These are phyloP conservation scores for Solanum virginianum DNA, from an alignment of 257 asterid genomes.

Conservation along the genomic window DNA sequence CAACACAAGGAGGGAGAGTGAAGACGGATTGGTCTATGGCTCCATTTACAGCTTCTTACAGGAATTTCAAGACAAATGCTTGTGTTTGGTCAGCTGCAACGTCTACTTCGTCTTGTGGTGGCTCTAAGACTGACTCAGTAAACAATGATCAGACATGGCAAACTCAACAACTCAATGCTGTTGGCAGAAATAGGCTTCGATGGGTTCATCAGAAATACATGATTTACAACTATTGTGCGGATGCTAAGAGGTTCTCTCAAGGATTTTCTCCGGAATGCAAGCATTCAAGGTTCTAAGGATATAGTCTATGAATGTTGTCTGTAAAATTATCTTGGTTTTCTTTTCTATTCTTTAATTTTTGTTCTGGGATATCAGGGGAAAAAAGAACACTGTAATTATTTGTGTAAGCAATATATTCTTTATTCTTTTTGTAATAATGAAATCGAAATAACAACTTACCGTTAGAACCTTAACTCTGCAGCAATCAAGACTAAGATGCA, in stretches of 20 bases:
- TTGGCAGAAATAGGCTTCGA: conserved; percentile 17
- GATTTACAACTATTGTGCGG: conserved; percentile 28
- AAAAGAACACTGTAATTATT: background rate
- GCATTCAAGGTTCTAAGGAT: background rate
- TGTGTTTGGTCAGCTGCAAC: conserved; percentile 6
- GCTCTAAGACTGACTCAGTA: background rate
- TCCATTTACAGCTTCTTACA: conserved; percentile 29
- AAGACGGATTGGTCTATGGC: conserved; percentile 29
- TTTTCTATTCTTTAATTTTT: background rate
- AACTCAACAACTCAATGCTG: conserved; percentile 13
- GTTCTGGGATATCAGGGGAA: background rate
- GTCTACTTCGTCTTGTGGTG: background rate
- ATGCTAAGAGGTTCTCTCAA: conserved; percentile 5
- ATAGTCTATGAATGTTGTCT: background rate
- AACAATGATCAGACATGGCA: conserved; percentile 13
- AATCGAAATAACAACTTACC: background rate
- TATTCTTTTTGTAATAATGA: background rate
- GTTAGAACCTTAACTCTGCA: background rate
- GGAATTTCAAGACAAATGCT: conserved; percentile 21
- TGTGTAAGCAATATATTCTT: background rate
- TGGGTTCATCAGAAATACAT: conserved; percentile 29
- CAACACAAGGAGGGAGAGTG: conserved; percentile 32
- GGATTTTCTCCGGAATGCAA: conserved; percentile 27
- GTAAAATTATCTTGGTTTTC: background rate
- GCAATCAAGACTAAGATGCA: too few relatives aligned